Conservation (phyloP, 352 stramenopile genomes). For the Phytopythium cucurbitacearum region DNA sequence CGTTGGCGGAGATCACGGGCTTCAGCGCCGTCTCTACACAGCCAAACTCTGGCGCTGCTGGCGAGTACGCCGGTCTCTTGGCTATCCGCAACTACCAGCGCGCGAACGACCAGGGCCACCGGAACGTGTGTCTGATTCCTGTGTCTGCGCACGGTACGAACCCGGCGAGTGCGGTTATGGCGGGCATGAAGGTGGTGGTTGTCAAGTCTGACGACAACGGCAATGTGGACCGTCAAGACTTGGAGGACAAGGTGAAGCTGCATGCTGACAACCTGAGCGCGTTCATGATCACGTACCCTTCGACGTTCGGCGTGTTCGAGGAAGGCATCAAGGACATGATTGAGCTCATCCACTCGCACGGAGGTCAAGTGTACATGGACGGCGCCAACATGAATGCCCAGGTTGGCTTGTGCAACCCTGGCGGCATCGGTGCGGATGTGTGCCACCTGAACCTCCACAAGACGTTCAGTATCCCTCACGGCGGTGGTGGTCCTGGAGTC, state of each 20-base stretch:
- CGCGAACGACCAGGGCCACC: slow-evolving; percentile 88
- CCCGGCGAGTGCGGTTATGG: slow-evolving; percentile 96
- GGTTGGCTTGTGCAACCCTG: slow-evolving; percentile 96
- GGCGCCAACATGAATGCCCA: slow-evolving; percentile 99
- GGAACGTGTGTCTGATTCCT: slow-evolving; percentile 98
- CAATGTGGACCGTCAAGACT: slow-evolving; percentile 95
- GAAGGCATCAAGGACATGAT: slow-evolving; percentile 97
- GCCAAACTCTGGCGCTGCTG: slow-evolving; percentile 97
- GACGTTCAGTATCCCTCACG: slow-evolving; percentile 99
- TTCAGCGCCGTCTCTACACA: slow-evolving; percentile 97
- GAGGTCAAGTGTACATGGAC: slow-evolving; percentile 99
- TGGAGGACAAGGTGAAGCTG: slow-evolving; percentile 94
- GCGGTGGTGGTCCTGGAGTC: slow-evolving; percentile 94
- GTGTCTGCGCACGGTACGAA: slow-evolving; percentile 99
- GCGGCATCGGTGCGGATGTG: slow-evolving; percentile 96
- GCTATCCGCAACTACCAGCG: slow-evolving; percentile 96
- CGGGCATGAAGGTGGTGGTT: slow-evolving; percentile 97
- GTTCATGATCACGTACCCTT: slow-evolving; percentile 99
- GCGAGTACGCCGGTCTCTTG: slow-evolving; percentile 97
- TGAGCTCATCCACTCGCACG: slow-evolving; percentile 93
- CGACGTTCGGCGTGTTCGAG: slow-evolving; percentile 99
- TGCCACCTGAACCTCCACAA: slow-evolving; percentile 99
- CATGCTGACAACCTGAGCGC: slow-evolving; percentile 95
- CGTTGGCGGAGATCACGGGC: slow-evolving; percentile 97
- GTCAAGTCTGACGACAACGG: slow-evolving; percentile 96